phyloP scores from a whole-genome alignment of 306 rosid species.

The Vachellia pachyceras region DNA sequence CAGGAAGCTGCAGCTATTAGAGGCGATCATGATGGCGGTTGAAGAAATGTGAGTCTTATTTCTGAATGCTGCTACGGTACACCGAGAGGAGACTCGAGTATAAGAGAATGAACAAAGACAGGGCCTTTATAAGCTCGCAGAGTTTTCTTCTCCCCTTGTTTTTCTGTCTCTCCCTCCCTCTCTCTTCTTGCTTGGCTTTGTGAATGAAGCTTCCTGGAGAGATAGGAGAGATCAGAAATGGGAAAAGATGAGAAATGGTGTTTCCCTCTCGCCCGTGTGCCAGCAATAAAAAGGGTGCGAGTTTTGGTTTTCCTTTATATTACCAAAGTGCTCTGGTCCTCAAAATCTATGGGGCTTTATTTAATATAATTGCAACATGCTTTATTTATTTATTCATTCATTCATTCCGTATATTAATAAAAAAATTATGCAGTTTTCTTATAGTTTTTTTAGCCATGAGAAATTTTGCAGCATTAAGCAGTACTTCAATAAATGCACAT shows the following conservation, averaged over 20 bases:
- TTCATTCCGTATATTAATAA: too few relatives aligned
- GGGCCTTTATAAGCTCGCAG: slow-evolving; percentile 28
- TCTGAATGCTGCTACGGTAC: slow-evolving; percentile 33
- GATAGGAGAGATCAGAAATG: slow-evolving; percentile 2
- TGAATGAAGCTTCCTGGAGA: neutral
- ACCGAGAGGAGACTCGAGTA: neutral
- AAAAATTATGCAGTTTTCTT: too few relatives aligned
- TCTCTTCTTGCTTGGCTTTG: neutral
- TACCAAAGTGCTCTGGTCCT: neutral
- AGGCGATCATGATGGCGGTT: slow-evolving; percentile 56
- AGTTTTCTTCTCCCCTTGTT: slow-evolving; percentile 18
- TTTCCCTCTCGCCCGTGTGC: neutral
- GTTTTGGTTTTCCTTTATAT: neutral
- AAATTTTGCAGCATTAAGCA: neutral
- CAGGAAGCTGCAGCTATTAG: slow-evolving; percentile 52
- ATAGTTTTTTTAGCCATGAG: neutral
- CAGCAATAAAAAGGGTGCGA: slow-evolving; percentile 9
- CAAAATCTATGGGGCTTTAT: neutral
- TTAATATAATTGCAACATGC: too few relatives aligned
- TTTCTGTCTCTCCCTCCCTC: slow-evolving; percentile 18
- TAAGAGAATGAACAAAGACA: slow-evolving; percentile 4
- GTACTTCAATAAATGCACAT: too few relatives aligned
- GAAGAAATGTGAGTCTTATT: slow-evolving; percentile 48
- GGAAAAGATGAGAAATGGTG: neutral
- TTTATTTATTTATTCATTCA: neutral